Conservation (phyloP, 2,329 filamentous ascomycete genomes). For the Botrytis medusae region DNA sequence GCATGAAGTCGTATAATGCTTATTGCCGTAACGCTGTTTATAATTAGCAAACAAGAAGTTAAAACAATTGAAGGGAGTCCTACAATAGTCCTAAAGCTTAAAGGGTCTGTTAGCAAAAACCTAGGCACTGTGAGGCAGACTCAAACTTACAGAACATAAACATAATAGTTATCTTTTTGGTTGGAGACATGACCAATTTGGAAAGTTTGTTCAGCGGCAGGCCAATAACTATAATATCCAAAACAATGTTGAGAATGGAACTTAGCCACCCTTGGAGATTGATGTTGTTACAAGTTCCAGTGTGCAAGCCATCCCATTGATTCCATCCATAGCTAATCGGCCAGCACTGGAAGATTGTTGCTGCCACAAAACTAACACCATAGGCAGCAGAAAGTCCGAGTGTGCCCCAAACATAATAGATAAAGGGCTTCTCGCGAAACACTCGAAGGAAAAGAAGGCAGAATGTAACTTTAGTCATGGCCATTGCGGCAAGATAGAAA, state of each 20-base stretch:
- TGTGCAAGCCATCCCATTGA: constrained; percentile 49
- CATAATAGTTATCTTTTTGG: constrained; percentile 48
- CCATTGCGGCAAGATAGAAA: constrained; percentile 22
- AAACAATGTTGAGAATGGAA: constrained; percentile 51
- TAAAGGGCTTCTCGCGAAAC: constrained; percentile 46
- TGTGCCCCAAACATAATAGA: constrained; percentile 26
- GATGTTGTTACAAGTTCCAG: constrained; percentile 50
- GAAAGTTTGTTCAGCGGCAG: constrained; percentile 50
- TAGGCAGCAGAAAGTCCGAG: constrained; percentile 40
- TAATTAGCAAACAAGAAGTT: neutral
- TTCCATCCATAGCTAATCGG: constrained; percentile 54
- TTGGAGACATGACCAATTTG: constrained; percentile 46
- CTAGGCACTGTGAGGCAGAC: neutral
- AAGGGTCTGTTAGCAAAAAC: neutral
- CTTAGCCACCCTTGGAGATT: constrained; percentile 52
- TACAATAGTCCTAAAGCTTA: constrained; percentile 5
- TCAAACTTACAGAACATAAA: constrained; percentile 46
- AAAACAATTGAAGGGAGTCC: neutral
- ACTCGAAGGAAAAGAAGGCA: constrained; percentile 56
- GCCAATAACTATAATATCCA: constrained; percentile 53
- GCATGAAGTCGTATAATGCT: neutral
- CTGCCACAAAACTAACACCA: constrained; percentile 14
- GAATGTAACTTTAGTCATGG: constrained; percentile 47
- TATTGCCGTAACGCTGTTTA: neutral
- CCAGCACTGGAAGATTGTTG: constrained; percentile 40